A percentile compares a stretch with the other conserved stretches of the same genome.
Conservation (phyloP, 495 filamentous ascomycete genomes). For the Cercophora newfieldiana region DNA sequence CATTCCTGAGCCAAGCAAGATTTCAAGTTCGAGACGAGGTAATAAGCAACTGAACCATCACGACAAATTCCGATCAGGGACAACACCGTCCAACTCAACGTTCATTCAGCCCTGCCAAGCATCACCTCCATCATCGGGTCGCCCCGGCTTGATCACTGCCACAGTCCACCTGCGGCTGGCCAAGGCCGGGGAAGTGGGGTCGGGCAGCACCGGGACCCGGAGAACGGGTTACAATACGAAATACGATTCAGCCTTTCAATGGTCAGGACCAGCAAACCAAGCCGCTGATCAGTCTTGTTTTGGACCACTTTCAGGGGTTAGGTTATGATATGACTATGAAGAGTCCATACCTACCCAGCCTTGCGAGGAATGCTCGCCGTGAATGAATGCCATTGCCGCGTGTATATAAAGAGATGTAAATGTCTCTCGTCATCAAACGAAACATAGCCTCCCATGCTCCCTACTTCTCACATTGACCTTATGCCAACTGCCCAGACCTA, state of each 20-base stretch:
- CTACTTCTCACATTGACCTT: no score
- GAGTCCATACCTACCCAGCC: not conserved
- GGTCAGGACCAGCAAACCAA: not conserved
- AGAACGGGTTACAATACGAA: constrained; percentile 4
- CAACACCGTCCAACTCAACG: not conserved
- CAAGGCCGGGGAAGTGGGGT: constrained; percentile 11
- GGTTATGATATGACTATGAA: not conserved
- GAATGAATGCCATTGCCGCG: not conserved
- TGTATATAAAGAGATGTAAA: not conserved
- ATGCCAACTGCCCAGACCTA: constrained; percentile 5
- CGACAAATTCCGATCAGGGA: not conserved
- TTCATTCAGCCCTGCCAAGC: constrained; percentile 19
- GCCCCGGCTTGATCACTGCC: not conserved
- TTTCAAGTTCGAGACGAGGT: not conserved
- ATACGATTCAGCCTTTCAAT: constrained; percentile 10
- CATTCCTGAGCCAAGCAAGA: not conserved
- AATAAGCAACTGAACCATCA: not conserved
- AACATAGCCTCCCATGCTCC: no score
- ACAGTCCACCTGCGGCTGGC: not conserved
- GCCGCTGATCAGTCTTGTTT: not conserved
- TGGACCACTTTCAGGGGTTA: not conserved
- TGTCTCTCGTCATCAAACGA: not conserved
- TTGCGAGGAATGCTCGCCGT: not conserved
- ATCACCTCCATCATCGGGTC: not conserved
- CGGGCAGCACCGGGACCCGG: constrained; percentile 3